These are phyloP conservation scores for Oryza australiensis DNA, from an alignment of 176 grass and related monocot species.

Conservation along the genomic window DNA sequence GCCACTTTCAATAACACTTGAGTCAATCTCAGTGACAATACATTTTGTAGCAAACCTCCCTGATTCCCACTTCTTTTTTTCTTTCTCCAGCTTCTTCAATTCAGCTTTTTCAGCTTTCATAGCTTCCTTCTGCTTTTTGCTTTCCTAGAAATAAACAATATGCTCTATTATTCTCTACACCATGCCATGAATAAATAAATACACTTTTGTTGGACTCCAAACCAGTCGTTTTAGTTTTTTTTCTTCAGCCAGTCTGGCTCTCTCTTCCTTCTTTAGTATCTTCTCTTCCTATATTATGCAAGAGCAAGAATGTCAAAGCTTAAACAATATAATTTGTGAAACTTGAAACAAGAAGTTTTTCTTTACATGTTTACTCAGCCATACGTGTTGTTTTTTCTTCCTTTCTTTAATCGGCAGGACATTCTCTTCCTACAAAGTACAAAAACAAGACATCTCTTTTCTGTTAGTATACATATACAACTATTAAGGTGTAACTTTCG, in stretches of 20 bases:
- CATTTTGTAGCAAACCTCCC: constrained; percentile 74
- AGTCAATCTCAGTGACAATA: constrained; percentile 64
- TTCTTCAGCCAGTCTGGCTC: constrained; percentile 56
- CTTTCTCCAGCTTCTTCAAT: constrained; percentile 60
- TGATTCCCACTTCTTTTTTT: constrained; percentile 70
- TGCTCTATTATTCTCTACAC: not conserved
- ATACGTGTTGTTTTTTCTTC: constrained; percentile 47
- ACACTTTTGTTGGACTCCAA: constrained; percentile 1
- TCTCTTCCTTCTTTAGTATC: constrained; percentile 65
- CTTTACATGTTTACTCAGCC: constrained; percentile 16
- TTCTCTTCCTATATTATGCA: constrained; percentile 39
- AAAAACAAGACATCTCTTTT: not conserved
- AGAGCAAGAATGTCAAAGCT: not conserved
- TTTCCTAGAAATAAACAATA: constrained; percentile 57
- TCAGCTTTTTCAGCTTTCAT: constrained; percentile 60
- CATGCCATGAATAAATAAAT: not conserved
- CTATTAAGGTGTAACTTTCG: not conserved
- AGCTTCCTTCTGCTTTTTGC: constrained; percentile 62
- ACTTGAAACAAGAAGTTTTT: not conserved
- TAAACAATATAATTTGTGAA: constrained; percentile 9
- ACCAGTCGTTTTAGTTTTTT: constrained; percentile 64
- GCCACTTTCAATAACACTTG: constrained; percentile 60
- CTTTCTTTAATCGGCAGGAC: constrained; percentile 45
- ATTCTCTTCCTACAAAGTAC: constrained; percentile 29
- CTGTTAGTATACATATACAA: not conserved